Base-by-base conservation (phyloP, 257 asterid species). In the Dorcoceras hygrometricum region DNA sequence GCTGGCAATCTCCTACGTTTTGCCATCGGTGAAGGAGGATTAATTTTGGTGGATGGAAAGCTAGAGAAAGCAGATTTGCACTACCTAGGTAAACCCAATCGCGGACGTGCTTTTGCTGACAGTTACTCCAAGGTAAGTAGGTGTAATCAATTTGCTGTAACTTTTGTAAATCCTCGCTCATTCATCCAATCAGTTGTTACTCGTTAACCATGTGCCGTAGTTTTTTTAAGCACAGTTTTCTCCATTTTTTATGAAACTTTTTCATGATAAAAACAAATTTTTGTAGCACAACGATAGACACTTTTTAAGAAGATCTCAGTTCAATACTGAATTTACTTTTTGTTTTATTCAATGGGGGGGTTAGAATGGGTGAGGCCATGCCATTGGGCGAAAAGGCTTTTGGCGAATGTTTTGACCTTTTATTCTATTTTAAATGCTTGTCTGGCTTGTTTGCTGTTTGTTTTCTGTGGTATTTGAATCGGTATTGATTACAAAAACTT, bases 61-160 rank as follows among this genome's bases (percentile, higher is more conserved):
- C 71, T 90, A 74, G 96, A 79, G 86, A 85, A 70, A 74, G 97
- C 93, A 57, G 99, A 94, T 80, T 73, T 94, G 74, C 87, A 84
- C 29, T 90, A 87, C 76, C 71, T 86, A 3, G 96, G 89, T 29
- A 89, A 85, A 78, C 66, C 93, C 70, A 90, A 90, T 66, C 96
- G 96, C 25, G 83, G 90, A 12, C 91, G 96, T 71, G 82, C 88
- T 27, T 89, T 90, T 75, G 95, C 97, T 11, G 99, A 94, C 80
- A 86, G 96, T 73, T 88, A 80, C 85, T 94, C 99, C 59, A 94
- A 90, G 95, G 99, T 86, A 69, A 76, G 82, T 25, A 11, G 54
- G 18, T 28, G 20, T 34, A 32, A 55, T 20, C 61, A 60, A 43
- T 31, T 62, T 54, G 7, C 12, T 27, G 48, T 59, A 58, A 25